Evolutionary conservation across 495 filamentous ascomycete genomes (phyloP).

Genomic region (Hapsidospora chrysogenum): DNA sequence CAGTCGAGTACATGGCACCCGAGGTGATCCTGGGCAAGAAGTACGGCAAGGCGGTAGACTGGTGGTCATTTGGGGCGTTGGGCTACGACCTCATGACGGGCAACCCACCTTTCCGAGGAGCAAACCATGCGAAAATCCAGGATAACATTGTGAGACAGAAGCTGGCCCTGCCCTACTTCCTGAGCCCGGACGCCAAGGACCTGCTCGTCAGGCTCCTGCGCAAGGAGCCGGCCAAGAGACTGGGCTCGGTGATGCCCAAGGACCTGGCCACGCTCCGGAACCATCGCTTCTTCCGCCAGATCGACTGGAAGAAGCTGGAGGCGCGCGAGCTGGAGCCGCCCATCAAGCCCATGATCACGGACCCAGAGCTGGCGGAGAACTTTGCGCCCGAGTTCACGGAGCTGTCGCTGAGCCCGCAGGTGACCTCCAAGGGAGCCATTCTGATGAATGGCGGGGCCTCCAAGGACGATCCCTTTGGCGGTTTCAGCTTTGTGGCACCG

Average conservation of each 20-base stretch:
- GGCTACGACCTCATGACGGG: conserved; percentile 87
- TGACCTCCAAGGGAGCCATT: conserved; percentile 22
- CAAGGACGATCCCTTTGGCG: conserved; percentile 69
- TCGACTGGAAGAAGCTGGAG: conserved; percentile 78
- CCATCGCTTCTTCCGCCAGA: conserved; percentile 91
- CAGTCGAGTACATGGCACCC: conserved; percentile 96
- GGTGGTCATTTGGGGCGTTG: conserved; percentile 93
- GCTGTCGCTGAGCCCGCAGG: conserved; percentile 58
- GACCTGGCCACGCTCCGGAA: conserved; percentile 76
- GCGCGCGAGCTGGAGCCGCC: conserved; percentile 66
- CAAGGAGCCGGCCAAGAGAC: conserved; percentile 77
- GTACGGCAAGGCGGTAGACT: conserved; percentile 90
- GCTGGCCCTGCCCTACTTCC: conserved; percentile 68
- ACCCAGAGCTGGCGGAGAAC: conserved; percentile 91
- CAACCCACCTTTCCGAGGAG: conserved; percentile 71
- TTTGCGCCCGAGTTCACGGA: conserved; percentile 80
- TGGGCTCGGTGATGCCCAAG: conserved; percentile 76
- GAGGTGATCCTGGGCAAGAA: conserved; percentile 72
- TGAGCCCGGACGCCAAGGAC: conserved; percentile 82
- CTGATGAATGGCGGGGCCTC: conserved; percentile 14
- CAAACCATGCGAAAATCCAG: conserved; percentile 82
- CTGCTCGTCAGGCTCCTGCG: conserved; percentile 73
- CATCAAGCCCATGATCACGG: conserved; percentile 81
- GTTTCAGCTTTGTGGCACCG: conserved; percentile 90
- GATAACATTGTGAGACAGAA: conserved; percentile 89